Conservation (phyloP, 2,329 filamentous ascomycete species). For the Tolypocladium sp. region DNA sequence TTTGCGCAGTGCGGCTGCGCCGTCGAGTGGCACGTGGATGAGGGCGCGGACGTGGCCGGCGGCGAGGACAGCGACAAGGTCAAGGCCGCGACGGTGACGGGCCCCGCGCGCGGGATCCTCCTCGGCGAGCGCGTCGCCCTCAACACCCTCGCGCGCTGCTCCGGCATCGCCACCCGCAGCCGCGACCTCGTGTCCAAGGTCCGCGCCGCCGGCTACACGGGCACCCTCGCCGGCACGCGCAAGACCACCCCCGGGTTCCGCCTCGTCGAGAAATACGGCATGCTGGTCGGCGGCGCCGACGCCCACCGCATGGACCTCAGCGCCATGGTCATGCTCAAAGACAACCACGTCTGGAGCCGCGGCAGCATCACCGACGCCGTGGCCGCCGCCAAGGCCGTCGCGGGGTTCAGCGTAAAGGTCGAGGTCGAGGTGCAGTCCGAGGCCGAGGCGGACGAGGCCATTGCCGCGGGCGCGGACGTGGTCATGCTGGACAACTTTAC, state of each 20-base stretch:
- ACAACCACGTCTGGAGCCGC: constrained; percentile 94
- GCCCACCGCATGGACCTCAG: constrained; percentile 84
- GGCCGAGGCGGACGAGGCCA: constrained; percentile 83
- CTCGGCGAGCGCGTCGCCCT: constrained; percentile 91
- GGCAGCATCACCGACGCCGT: constrained; percentile 83
- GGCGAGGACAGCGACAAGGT: constrained; percentile 39
- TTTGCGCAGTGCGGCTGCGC: constrained; percentile 83
- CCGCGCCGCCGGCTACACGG: constrained; percentile 62
- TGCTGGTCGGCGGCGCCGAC: constrained; percentile 89
- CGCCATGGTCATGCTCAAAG: constrained; percentile 97
- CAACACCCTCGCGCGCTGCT: constrained; percentile 84
- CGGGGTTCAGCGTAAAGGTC: constrained; percentile 85
- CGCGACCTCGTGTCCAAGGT: constrained; percentile 45
- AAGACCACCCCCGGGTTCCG: constrained; percentile 97
- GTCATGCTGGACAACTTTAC: constrained; percentile 98
- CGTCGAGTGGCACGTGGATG: constrained; percentile 78
- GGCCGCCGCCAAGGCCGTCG: constrained; percentile 69
- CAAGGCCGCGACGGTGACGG: constrained; percentile 70
- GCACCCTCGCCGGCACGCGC: constrained; percentile 83
- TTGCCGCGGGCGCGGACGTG: constrained; percentile 83
- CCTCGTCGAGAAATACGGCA: constrained; percentile 95
- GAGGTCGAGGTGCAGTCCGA: constrained; percentile 92
- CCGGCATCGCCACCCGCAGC: constrained; percentile 72
- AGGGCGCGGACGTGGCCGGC: constrained; percentile 63
- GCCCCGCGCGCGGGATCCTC: constrained; percentile 70